Percentiles rank a stretch among this genome's conserved stretches.
phyloP scores from a whole-genome alignment of 305 asterid species.

The Rubia peregrina region DNA sequence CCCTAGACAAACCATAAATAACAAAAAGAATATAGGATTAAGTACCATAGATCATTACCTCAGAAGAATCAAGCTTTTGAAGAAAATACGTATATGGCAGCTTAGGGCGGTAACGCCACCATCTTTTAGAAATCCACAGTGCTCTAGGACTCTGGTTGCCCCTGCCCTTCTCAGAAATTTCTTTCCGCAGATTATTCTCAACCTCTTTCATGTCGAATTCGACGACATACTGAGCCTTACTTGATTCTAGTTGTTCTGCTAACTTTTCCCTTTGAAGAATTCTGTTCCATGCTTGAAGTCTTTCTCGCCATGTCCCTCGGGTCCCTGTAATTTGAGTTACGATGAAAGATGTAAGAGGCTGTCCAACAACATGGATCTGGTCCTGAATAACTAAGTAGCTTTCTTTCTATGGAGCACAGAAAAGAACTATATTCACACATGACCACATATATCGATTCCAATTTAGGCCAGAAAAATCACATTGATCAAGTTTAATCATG shows the following conservation, averaged over 20 bases:
- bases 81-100: slow-evolving; percentile 95
- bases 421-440: not conserved
- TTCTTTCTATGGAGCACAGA: not conserved
- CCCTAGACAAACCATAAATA: slow-evolving; percentile 9
- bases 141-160: slow-evolving; percentile 67
- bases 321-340: slow-evolving; percentile 46
- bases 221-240: slow-evolving; percentile 65
- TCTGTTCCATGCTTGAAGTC: slow-evolving; percentile 75
- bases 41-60: slow-evolving; percentile 39
- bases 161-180: slow-evolving; percentile 60
- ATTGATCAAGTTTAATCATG: not conserved
- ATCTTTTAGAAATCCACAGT: slow-evolving; percentile 93
- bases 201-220: slow-evolving; percentile 99
- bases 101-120: slow-evolving; percentile 99
- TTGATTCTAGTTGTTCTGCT: slow-evolving; percentile 59
- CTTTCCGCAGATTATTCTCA: slow-evolving; percentile 87
- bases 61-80: slow-evolving; percentile 91
- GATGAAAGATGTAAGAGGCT: slow-evolving; percentile 21
- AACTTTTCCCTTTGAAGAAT: slow-evolving; percentile 73
- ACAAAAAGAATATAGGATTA: slow-evolving; percentile 15
- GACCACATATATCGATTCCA: not conserved
- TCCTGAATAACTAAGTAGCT: not conserved
- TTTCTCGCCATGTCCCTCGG: slow-evolving; percentile 87
- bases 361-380: slow-evolving; percentile 10
- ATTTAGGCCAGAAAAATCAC: not conserved